phyloP scores from a whole-genome alignment of 768 basidiomycete genomes.

The Scleroderma bovista region DNA sequence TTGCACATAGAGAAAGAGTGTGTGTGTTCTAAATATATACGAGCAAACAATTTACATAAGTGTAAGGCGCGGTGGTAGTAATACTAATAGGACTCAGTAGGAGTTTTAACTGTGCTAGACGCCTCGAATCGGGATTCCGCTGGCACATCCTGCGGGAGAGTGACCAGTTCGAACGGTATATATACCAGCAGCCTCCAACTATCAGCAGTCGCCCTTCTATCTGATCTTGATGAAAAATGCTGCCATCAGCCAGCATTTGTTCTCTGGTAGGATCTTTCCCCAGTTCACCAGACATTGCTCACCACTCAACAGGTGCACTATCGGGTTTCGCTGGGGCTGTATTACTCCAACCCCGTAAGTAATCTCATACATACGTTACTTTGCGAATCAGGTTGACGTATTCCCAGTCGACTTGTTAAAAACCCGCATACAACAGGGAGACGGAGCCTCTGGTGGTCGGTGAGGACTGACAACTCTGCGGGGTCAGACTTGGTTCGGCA shows the following conservation, averaged over 20 bases:
- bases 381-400: background rate
- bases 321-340: constrained; percentile 76
- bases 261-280: constrained; percentile 16
- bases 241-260: constrained; percentile 22
- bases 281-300: background rate
- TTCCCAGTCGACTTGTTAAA: constrained; percentile 79
- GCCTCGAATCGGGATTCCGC: too few species aligned
- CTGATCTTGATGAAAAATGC: constrained; percentile 19
- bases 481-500: background rate
- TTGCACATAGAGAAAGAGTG: too few species aligned
- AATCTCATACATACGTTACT: background rate
- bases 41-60: too few species aligned
- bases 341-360: constrained; percentile 71
- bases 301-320: constrained; percentile 49
- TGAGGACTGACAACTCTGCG: constrained; percentile 19
- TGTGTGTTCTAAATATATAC: too few species aligned
- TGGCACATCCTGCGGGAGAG: too few species aligned
- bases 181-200: too few species aligned
- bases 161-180: background rate
- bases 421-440: constrained; percentile 85
- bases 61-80: too few species aligned
- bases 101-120: too few species aligned
- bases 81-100: too few species aligned
- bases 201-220: too few species aligned
- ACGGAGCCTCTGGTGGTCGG: constrained; percentile 39